These are phyloP conservation scores for Fusarium ramigenum DNA, from an alignment of 2,329 filamentous ascomycete genomes.

Conservation along the genomic window DNA sequence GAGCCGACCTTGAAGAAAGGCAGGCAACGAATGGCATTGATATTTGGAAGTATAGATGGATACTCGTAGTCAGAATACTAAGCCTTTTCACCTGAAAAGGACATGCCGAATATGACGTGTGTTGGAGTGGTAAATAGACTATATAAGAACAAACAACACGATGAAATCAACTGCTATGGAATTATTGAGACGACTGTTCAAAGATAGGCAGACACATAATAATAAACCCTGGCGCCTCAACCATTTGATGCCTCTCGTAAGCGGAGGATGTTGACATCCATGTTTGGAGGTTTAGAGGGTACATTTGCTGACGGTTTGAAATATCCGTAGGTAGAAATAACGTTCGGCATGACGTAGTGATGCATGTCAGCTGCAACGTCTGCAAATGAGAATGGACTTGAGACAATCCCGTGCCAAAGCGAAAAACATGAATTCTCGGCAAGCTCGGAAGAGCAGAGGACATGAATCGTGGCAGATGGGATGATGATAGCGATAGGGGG, in stretches of 20 bases:
- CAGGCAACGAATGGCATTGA: slow-evolving; percentile 5
- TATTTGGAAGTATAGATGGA: not conserved
- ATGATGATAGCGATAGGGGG: not conserved
- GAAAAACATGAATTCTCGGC: slow-evolving; percentile 19
- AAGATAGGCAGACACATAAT: not conserved
- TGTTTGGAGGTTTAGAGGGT: not conserved
- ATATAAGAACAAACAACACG: not conserved
- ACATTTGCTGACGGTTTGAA: slow-evolving; percentile 1
- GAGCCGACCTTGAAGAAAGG: not conserved
- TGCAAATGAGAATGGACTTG: not conserved
- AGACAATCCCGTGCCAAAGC: slow-evolving; percentile 1
- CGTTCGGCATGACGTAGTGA: slow-evolving; percentile 26
- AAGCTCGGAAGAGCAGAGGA: slow-evolving; percentile 5
- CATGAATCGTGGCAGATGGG: not conserved
- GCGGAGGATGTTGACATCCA: not conserved
- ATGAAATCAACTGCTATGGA: not conserved
- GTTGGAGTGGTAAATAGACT: not conserved
- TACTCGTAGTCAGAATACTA: not conserved
- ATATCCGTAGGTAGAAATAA: not conserved
- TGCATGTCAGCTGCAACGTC: slow-evolving; percentile 11
- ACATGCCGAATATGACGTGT: not conserved
- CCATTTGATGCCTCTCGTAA: not conserved
- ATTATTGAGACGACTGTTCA: not conserved
- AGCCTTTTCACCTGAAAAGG: not conserved
- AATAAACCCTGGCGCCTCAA: not conserved